Evolutionary conservation across 2,329 filamentous ascomycete species (phyloP).

Genomic region (Aspergillus carbonarius): DNA sequence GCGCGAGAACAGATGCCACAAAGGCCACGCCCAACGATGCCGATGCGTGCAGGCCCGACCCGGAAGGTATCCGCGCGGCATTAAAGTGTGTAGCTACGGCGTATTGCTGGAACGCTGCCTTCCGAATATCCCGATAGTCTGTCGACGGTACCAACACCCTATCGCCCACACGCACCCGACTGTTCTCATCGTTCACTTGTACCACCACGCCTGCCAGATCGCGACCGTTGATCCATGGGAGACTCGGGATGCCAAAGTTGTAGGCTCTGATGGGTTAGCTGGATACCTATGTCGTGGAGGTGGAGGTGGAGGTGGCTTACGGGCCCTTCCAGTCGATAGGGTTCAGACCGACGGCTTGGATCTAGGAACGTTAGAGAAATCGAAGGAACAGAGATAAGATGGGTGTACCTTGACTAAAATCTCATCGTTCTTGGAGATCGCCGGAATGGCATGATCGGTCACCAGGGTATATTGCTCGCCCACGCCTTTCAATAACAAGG

Average conservation of each 20-base stretch:
- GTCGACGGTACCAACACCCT: slow-evolving; percentile 66
- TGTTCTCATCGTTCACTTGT: slow-evolving; percentile 40
- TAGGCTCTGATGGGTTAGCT: slow-evolving; percentile 55
- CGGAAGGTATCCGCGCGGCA: slow-evolving; percentile 59
- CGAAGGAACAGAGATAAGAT: neutral
- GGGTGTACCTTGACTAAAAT: slow-evolving; percentile 57
- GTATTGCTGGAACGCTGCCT: slow-evolving; percentile 71
- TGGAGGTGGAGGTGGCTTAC: slow-evolving; percentile 47
- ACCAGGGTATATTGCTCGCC: slow-evolving; percentile 53
- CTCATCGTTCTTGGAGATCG: slow-evolving; percentile 49
- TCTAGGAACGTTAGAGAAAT: slow-evolving; percentile 21
- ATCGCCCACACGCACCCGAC: slow-evolving; percentile 58
- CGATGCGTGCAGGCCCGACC: slow-evolving; percentile 54
- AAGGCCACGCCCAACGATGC: slow-evolving; percentile 70
- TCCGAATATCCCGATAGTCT: slow-evolving; percentile 70
- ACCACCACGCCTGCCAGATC: slow-evolving; percentile 68
- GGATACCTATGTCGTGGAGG: too few relatives aligned
- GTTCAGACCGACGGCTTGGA: slow-evolving; percentile 67
- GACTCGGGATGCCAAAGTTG: slow-evolving; percentile 65
- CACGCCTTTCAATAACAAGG: slow-evolving; percentile 52
- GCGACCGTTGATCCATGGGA: slow-evolving; percentile 68
- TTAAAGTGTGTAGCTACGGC: slow-evolving; percentile 66
- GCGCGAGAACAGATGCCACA: slow-evolving; percentile 64
- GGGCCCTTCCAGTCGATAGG: slow-evolving; percentile 75
- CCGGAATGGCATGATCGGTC: slow-evolving; percentile 49